Evolutionary conservation across 768 basidiomycete species (phyloP).

Genomic region (Daedalea quercina): DNA sequence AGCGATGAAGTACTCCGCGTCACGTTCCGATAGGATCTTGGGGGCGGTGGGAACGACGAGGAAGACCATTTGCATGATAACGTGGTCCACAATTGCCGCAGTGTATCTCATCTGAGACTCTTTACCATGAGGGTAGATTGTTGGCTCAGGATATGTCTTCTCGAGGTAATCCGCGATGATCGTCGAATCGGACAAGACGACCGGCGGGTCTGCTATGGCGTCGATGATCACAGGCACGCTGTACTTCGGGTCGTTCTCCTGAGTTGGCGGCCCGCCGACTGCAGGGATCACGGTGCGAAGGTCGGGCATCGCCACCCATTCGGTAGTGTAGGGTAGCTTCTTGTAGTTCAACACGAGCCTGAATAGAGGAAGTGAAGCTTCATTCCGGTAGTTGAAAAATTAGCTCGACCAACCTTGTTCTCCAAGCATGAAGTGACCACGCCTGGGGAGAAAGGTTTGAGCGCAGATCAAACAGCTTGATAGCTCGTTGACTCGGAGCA

Average conservation of each 20-base stretch:
- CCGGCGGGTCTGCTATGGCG: conserved; percentile 1
- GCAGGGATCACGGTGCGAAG: neutral
- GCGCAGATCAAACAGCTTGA: neutral
- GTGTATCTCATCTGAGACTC: neutral
- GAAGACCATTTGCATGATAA: neutral
- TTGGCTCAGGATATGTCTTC: conserved; percentile 18
- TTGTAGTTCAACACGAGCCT: conserved; percentile 2
- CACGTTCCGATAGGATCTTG: neutral
- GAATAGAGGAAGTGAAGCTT: neutral
- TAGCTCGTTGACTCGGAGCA: neutral
- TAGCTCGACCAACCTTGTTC: neutral
- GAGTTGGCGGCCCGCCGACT: neutral
- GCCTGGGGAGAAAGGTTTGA: neutral
- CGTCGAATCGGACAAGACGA: conserved; percentile 17
- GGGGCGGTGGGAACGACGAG: neutral
- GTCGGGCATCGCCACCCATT: neutral
- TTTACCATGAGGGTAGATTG: neutral
- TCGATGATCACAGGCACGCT: conserved; percentile 24
- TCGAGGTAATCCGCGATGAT: conserved; percentile 23
- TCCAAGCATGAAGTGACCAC: neutral
- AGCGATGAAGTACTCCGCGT: neutral
- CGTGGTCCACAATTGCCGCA: neutral
- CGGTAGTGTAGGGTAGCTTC: neutral
- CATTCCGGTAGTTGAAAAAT: too few species aligned
- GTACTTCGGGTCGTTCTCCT: conserved; percentile 14